These are phyloP conservation scores for Clonostachys solani DNA, from an alignment of 2,329 filamentous ascomycete genomes.

Conservation along the genomic window DNA sequence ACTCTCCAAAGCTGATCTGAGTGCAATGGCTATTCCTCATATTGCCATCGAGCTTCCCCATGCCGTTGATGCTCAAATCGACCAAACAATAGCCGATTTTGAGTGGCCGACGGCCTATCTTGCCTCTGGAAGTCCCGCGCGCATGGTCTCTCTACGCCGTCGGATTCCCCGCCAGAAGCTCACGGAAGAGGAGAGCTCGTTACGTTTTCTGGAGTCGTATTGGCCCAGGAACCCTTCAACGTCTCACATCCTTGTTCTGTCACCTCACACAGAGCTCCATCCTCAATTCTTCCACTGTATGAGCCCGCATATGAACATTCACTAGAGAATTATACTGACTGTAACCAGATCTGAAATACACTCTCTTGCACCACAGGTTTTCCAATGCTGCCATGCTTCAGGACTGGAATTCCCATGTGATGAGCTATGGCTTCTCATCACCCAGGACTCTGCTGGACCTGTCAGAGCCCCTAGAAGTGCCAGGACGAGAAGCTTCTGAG, in stretches of 20 bases:
- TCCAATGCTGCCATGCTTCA: conserved; percentile 43
- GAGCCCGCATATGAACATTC: conserved; percentile 8
- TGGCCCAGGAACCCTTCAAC: conserved; percentile 64
- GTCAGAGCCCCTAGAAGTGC: conserved; percentile 45
- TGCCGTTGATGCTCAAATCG: conserved; percentile 60
- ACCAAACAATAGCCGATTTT: conserved; percentile 58
- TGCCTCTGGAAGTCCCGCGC: conserved; percentile 33
- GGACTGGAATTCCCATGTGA: conserved; percentile 49
- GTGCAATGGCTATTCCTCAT: conserved; percentile 63
- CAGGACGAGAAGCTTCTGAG: conserved; percentile 16
- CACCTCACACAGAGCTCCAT: conserved; percentile 75
- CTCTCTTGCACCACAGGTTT: conserved; percentile 73
- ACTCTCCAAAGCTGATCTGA: conserved; percentile 71
- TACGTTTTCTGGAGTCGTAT: conserved; percentile 80
- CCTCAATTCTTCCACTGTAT: conserved; percentile 77
- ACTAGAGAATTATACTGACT: not conserved
- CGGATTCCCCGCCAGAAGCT: conserved; percentile 60
- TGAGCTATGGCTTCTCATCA: conserved; percentile 77
- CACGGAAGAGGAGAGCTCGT: conserved; percentile 65
- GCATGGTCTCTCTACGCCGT: conserved; percentile 66
- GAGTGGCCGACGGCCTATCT: conserved; percentile 56
- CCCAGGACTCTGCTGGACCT: conserved; percentile 63
- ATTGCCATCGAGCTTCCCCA: conserved; percentile 82
- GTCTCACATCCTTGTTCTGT: conserved; percentile 80
- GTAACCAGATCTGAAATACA: conserved; percentile 68